phyloP scores from a whole-genome alignment of 2,329 filamentous ascomycete species.

The Fusarium coffeatum region DNA sequence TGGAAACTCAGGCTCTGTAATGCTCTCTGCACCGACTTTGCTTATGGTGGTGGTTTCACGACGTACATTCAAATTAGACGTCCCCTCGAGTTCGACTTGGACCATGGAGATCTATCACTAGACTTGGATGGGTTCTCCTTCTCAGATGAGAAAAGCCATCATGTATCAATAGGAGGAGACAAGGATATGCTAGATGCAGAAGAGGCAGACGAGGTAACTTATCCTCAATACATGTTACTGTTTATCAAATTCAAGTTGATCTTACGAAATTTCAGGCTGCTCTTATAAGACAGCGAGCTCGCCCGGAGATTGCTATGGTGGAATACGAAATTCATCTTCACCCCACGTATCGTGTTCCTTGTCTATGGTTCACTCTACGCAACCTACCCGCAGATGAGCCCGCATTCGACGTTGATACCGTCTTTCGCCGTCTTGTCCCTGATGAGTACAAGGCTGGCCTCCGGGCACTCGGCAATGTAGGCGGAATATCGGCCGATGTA shows the following conservation, averaged over 20 bases:
- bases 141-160: constrained; percentile 38
- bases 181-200: constrained; percentile 63
- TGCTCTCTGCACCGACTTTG: constrained; percentile 61
- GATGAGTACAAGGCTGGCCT: constrained; percentile 71
- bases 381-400: constrained; percentile 66
- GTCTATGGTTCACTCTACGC: constrained; percentile 79
- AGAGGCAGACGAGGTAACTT: constrained; percentile 62
- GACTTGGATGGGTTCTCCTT: constrained; percentile 62
- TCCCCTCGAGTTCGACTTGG: constrained; percentile 59
- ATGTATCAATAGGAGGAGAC: constrained; percentile 51
- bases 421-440: constrained; percentile 78
- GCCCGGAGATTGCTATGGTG: constrained; percentile 60
- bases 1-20: constrained; percentile 67
- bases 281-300: constrained; percentile 49
- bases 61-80: constrained; percentile 69
- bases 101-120: constrained; percentile 60
- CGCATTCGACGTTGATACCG: constrained; percentile 72
- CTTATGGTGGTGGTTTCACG: constrained; percentile 56
- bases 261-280: constrained; percentile 54
- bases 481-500: constrained; percentile 81
- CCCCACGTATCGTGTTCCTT: constrained; percentile 78
- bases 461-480: constrained; percentile 71
- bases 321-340: constrained; percentile 81
- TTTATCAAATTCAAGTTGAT: constrained; percentile 18
- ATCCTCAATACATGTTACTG: constrained; percentile 10